These are phyloP conservation scores for Aciculosporium take DNA, from an alignment of 2,329 filamentous ascomycete species.

Conservation along the genomic window DNA sequence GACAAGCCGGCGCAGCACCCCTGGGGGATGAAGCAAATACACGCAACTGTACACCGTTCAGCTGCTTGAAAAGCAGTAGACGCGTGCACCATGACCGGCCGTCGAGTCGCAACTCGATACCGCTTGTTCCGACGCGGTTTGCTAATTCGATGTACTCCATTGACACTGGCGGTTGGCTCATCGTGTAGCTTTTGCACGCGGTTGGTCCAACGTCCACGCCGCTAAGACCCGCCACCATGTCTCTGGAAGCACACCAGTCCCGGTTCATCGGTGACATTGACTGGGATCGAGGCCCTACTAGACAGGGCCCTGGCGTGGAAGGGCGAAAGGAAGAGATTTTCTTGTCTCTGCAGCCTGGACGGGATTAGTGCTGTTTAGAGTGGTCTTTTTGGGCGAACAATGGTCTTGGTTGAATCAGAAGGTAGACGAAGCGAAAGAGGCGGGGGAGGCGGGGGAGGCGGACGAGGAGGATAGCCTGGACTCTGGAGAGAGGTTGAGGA, in stretches of 20 bases:
- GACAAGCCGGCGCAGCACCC: neutral
- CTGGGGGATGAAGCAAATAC: neutral
- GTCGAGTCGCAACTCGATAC: neutral
- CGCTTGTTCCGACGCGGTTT: constrained; percentile 1
- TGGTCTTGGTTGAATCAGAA: neutral
- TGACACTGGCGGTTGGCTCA: neutral
- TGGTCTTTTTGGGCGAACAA: neutral
- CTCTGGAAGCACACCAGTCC: constrained; percentile 6
- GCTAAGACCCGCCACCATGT: constrained; percentile 3
- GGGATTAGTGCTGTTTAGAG: neutral
- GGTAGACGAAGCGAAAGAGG: neutral
- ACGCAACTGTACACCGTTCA: neutral
- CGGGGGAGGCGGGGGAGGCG: neutral
- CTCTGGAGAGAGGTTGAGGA: neutral
- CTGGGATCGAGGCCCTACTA: constrained; percentile 1
- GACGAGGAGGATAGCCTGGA: neutral
- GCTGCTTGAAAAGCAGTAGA: neutral
- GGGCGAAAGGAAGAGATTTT: neutral
- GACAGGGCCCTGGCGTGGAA: neutral
- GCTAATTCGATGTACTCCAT: neutral
- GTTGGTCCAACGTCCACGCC: neutral
- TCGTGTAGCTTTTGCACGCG: neutral
- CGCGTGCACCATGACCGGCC: neutral
- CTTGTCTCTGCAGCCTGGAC: neutral
- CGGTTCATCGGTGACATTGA: constrained; percentile 3